phyloP scores from a whole-genome alignment of 2,329 filamentous ascomycete species.

The Ascosphaera apis region DNA sequence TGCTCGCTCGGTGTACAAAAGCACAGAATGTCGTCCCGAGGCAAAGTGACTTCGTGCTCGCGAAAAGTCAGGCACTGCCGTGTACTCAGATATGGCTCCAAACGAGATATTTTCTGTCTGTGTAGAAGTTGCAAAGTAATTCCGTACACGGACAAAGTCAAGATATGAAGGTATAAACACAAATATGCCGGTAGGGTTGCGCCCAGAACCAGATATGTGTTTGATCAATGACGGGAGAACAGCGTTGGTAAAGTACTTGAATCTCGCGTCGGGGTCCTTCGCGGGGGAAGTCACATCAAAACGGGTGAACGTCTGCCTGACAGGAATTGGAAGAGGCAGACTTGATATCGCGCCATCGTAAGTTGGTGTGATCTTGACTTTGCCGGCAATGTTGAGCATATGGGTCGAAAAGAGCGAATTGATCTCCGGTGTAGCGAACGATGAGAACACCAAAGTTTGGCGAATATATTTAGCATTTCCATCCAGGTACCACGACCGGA shows the following conservation, averaged over 20 bases:
- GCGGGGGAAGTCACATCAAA: slow-evolving; percentile 50
- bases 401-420: slow-evolving; percentile 53
- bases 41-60: slow-evolving; percentile 74
- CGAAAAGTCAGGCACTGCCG: slow-evolving; percentile 51
- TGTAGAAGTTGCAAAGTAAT: slow-evolving; percentile 58
- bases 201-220: slow-evolving; percentile 22
- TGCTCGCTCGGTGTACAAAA: slow-evolving; percentile 86
- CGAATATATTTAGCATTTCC: slow-evolving; percentile 57
- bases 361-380: slow-evolving; percentile 45
- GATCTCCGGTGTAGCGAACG: slow-evolving; percentile 74
- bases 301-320: slow-evolving; percentile 74
- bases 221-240: slow-evolving; percentile 55
- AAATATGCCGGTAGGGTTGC: slow-evolving; percentile 46
- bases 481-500: slow-evolving; percentile 84
- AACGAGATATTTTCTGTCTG: slow-evolving; percentile 40
- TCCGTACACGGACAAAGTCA: slow-evolving; percentile 82
- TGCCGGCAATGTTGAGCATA: slow-evolving; percentile 63
- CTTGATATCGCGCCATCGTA: slow-evolving; percentile 53
- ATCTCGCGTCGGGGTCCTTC: slow-evolving; percentile 65
- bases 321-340: slow-evolving; percentile 36
- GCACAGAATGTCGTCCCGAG: slow-evolving; percentile 53
- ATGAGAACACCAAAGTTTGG: slow-evolving; percentile 61
- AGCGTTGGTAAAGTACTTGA: slow-evolving; percentile 71
- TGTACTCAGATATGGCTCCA: slow-evolving; percentile 75
- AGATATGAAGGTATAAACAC: slow-evolving; percentile 85